Percentiles rank a stretch among this genome's conserved stretches.
Conservation (phyloP, 495 filamentous ascomycete species). For the Darksidea phi region DNA sequence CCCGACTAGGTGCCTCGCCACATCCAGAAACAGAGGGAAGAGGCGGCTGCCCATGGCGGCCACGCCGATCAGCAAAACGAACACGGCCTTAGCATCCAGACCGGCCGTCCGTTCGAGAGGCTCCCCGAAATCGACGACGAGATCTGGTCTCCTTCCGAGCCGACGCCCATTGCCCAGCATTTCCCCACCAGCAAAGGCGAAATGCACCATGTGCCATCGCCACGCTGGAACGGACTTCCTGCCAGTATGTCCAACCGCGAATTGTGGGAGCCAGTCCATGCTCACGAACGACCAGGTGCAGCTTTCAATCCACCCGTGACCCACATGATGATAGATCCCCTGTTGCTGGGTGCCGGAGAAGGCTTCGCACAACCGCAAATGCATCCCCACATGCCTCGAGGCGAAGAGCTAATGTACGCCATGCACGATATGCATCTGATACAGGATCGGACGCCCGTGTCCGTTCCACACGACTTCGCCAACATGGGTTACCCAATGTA, state of each 20-base stretch:
- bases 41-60: conserved; percentile 13
- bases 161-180: conserved; percentile 22
- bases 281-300: not conserved
- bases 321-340: conserved; percentile 32
- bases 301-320: conserved; percentile 10
- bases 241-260: conserved; percentile 16
- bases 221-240: conserved; percentile 18
- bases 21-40: conserved; percentile 32
- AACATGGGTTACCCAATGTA: conserved; percentile 29
- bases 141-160: conserved; percentile 27
- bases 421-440: conserved; percentile 35
- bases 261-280: not conserved
- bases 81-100: conserved; percentile 25
- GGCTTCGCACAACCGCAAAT: conserved; percentile 17
- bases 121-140: conserved; percentile 29
- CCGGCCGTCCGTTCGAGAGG: conserved; percentile 8
- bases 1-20: conserved; percentile 26
- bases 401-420: conserved; percentile 28
- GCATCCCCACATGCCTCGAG: conserved; percentile 18
- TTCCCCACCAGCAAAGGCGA: conserved; percentile 18
- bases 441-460: conserved; percentile 18
- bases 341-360: conserved; percentile 23
- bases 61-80: conserved; percentile 7
- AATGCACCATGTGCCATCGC: conserved; percentile 20
- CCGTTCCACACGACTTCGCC: conserved; percentile 20